A percentile compares a stretch with the other conserved stretches of the same genome.
Conservation (phyloP, 495 filamentous ascomycete species). For the Talaromyces wortmannii region DNA sequence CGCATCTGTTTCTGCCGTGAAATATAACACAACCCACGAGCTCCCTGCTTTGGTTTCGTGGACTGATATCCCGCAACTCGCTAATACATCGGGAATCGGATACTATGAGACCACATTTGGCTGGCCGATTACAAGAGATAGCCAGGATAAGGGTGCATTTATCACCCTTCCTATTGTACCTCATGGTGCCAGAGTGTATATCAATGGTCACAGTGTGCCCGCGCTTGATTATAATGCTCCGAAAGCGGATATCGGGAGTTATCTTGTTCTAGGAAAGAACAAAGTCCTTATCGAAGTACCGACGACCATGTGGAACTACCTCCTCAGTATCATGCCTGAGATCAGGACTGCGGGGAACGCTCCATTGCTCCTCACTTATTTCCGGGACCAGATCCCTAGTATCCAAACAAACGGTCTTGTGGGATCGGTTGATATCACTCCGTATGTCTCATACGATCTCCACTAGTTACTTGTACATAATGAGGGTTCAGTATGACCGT, state of each 20-base stretch:
- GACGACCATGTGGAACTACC: conserved; percentile 20
- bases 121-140: conserved; percentile 17
- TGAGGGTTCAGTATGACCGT: too few relatives aligned
- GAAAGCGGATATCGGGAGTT: conserved; percentile 8
- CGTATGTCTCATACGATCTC: too few relatives aligned
- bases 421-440: too few relatives aligned
- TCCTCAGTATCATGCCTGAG: conserved; percentile 11
- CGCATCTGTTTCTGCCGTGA: conserved; percentile 12
- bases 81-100: conserved; percentile 57
- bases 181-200: conserved; percentile 1
- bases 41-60: conserved; percentile 26
- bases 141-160: conserved; percentile 16
- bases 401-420: too few relatives aligned
- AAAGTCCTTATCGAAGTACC: conserved; percentile 11
- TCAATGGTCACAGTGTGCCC: conserved; percentile 14
- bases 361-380: too few relatives aligned
- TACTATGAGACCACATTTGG: conserved; percentile 42
- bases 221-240: conserved; percentile 12
- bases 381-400: too few relatives aligned
- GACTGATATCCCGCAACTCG: conserved; percentile 47
- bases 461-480: too few relatives aligned
- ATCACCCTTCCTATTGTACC: conserved; percentile 3
- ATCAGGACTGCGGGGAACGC: neutral
- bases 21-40: conserved; percentile 24
- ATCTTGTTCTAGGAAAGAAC: conserved; percentile 7